These are phyloP conservation scores for Tolypocladium album DNA, from an alignment of 2,329 filamentous ascomycete species.

Conservation along the genomic window DNA sequence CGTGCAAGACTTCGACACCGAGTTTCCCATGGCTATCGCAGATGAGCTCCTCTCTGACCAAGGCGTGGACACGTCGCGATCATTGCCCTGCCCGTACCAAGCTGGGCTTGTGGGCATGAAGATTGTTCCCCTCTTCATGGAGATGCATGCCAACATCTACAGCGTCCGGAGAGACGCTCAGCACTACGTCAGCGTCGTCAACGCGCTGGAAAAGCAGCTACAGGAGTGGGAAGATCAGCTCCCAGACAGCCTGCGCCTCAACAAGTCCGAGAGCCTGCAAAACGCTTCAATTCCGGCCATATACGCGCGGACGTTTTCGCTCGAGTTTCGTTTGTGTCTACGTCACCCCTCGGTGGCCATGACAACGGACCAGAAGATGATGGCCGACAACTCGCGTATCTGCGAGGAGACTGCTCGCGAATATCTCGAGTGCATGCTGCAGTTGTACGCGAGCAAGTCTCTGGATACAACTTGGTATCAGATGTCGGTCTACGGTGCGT, in stretches of 20 bases:
- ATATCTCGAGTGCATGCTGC: conserved; percentile 48
- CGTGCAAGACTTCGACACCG: conserved; percentile 67
- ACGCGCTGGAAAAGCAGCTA: conserved; percentile 54
- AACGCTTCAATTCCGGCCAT: conserved; percentile 40
- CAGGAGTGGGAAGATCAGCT: conserved; percentile 52
- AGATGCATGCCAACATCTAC: conserved; percentile 71
- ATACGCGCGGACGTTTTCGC: conserved; percentile 40
- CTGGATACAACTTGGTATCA: conserved; percentile 74
- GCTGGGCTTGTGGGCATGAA: conserved; percentile 57
- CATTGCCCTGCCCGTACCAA: conserved; percentile 54
- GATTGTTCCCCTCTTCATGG: conserved; percentile 55
- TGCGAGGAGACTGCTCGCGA: conserved; percentile 56
- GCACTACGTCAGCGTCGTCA: conserved; percentile 54
- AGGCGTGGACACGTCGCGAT: conserved; percentile 44
- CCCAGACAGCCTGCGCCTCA: conserved; percentile 46
- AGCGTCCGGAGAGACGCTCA: conserved; percentile 51
- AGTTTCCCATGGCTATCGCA: conserved; percentile 59
- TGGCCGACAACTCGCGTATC: conserved; percentile 51
- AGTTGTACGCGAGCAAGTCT: conserved; percentile 52
- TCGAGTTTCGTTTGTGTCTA: conserved; percentile 50
- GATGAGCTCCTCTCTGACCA: conserved; percentile 60
- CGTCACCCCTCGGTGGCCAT: conserved; percentile 51
- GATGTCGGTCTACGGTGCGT: conserved; percentile 59
- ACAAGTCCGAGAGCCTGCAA: conserved; percentile 26
- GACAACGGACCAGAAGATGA: conserved; percentile 41